A percentile compares a stretch with the other conserved stretches of the same genome.
Evolutionary conservation across 2,329 filamentous ascomycete genomes (phyloP).

Genomic region (Chrysoporthe deuterocubensis): DNA sequence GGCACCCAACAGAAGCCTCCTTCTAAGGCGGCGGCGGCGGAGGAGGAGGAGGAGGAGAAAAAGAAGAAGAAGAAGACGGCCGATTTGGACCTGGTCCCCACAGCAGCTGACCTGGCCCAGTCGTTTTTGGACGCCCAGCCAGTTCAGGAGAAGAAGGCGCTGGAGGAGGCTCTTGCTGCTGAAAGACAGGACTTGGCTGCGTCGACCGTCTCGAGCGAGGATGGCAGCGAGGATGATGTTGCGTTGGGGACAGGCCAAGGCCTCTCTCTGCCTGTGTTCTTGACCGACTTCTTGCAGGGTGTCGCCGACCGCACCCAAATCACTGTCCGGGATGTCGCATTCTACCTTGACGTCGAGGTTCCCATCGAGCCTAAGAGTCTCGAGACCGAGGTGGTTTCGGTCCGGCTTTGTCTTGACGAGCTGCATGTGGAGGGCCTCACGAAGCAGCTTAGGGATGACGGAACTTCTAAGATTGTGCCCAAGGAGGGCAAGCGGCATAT

Average conservation of each 20-base stretch:
- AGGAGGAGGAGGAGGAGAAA: slow-evolving; percentile 20
- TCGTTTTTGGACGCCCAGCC: slow-evolving; percentile 79
- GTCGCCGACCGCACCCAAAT: slow-evolving; percentile 74
- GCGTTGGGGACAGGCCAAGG: slow-evolving; percentile 71
- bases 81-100: slow-evolving; percentile 56
- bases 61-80: slow-evolving; percentile 35
- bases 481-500: slow-evolving; percentile 70
- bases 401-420: slow-evolving; percentile 67
- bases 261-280: slow-evolving; percentile 70
- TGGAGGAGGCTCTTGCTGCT: slow-evolving; percentile 70
- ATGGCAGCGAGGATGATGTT: slow-evolving; percentile 64
- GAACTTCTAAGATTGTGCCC: slow-evolving; percentile 45
- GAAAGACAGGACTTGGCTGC: slow-evolving; percentile 66
- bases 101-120: slow-evolving; percentile 73
- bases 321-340: slow-evolving; percentile 64
- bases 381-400: slow-evolving; percentile 59
- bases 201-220: slow-evolving; percentile 61
- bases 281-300: slow-evolving; percentile 74
- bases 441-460: slow-evolving; percentile 38
- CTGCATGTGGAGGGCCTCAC: slow-evolving; percentile 72
- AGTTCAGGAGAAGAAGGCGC: slow-evolving; percentile 64
- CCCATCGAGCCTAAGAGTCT: slow-evolving; percentile 53
- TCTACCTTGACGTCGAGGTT: slow-evolving; percentile 67
- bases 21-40: slow-evolving; percentile 26
- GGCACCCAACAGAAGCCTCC: slow-evolving; percentile 38